phyloP scores from a whole-genome alignment of 345 rosid species.

The Eucalyptus curtisii region DNA sequence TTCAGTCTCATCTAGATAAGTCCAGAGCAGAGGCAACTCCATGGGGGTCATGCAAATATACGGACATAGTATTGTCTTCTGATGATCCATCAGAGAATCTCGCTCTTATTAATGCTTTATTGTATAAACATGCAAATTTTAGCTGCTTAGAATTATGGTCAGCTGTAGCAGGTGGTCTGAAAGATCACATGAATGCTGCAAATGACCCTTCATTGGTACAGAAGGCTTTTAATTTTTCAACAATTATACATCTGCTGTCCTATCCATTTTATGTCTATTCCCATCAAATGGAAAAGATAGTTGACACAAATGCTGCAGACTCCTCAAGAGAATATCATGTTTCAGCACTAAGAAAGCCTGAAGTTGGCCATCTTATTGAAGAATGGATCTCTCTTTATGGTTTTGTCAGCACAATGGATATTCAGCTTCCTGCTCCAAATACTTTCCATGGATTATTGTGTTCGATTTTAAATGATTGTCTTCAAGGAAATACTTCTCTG shows the following conservation, averaged over 20 bases:
- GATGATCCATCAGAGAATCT: conserved; percentile 24
- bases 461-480: conserved; percentile 6
- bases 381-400: conserved; percentile 35
- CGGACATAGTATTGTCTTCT: conserved; percentile 13
- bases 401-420: conserved; percentile 4
- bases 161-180: conserved; percentile 19
- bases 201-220: conserved; percentile 6
- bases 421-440: neutral
- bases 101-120: conserved; percentile 3
- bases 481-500: conserved; percentile 6
- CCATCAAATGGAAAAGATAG: neutral
- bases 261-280: conserved; percentile 30
- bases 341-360: conserved; percentile 1
- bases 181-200: conserved; percentile 8
- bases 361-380: conserved; percentile 15
- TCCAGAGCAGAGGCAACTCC: neutral
- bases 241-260: conserved; percentile 19
- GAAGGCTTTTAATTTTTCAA: neutral
- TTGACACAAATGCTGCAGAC: neutral
- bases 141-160: conserved; percentile 24
- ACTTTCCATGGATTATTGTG: conserved; percentile 15
- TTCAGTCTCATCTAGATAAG: conserved; percentile 1
- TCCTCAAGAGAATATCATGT: conserved; percentile 4
- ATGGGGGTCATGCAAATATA: conserved; percentile 1
- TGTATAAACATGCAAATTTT: conserved; percentile 10